A percentile compares a stretch with the other conserved stretches of the same genome.
phyloP scores from a whole-genome alignment of 1,139 yeast species.

The Diutina siamensis region DNA sequence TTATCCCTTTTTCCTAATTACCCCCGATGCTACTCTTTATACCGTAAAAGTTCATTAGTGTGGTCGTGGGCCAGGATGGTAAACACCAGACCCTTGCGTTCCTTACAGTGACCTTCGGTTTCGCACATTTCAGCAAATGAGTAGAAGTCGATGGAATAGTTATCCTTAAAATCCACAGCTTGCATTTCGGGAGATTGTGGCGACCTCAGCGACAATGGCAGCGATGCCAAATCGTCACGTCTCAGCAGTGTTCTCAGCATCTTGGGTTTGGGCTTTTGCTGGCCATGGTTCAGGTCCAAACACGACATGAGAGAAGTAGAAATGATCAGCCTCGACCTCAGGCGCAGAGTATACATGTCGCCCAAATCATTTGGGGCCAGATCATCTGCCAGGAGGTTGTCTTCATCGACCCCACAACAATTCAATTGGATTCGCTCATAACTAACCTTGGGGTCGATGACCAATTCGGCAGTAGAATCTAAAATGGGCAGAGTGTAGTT shows the following conservation, averaged over 20 bases:
- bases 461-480: slow-evolving; percentile 22
- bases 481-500: slow-evolving; percentile 22
- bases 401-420: neutral
- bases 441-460: slow-evolving; percentile 20
- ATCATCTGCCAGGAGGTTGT: neutral
- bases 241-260: neutral
- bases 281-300: neutral
- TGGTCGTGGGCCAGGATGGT: slow-evolving; percentile 5
- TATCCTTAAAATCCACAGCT: neutral
- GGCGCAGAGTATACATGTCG: neutral
- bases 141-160: slow-evolving; percentile 18
- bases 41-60: neutral
- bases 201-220: neutral
- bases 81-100: slow-evolving; percentile 2
- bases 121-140: slow-evolving; percentile 23
- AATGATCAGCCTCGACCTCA: neutral
- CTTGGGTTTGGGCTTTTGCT: neutral
- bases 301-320: slow-evolving; percentile 4
- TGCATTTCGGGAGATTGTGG: neutral
- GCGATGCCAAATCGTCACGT: neutral
- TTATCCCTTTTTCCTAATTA: too few relatives aligned
- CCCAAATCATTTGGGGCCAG: neutral
- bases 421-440: slow-evolving; percentile 2
- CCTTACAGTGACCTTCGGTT: neutral
- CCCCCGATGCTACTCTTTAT: neutral